A percentile compares a stretch with the other conserved stretches of the same genome.
These are phyloP conservation scores for Colletotrichum tabaci DNA, from an alignment of 2,329 filamentous ascomycete genomes.

Conservation along the genomic window DNA sequence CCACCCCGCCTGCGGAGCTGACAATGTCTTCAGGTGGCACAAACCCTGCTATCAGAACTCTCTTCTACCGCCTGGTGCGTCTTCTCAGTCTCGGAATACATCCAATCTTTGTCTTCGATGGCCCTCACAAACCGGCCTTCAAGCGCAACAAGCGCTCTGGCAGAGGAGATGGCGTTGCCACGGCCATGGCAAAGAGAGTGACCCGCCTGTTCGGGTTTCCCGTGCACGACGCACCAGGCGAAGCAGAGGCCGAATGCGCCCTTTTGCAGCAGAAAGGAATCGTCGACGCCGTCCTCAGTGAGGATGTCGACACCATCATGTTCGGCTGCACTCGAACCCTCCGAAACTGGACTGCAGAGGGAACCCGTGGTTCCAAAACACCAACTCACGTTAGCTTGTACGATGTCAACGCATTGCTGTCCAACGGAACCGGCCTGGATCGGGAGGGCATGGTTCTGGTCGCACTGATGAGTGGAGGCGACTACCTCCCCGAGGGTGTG, in stretches of 20 bases:
- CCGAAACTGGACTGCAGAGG: conserved; percentile 86
- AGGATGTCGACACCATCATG: conserved; percentile 98
- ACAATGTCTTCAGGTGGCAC: conserved; percentile 73
- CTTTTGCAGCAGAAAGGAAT: conserved; percentile 84
- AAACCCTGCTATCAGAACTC: conserved; percentile 90
- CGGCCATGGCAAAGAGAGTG: conserved; percentile 85
- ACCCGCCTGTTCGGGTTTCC: conserved; percentile 89
- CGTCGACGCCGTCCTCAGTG: conserved; percentile 93
- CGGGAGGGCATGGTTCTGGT: conserved; percentile 93
- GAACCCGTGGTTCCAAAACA: conserved; percentile 71
- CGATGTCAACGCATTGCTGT: conserved; percentile 68
- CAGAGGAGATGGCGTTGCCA: conserved; percentile 76
- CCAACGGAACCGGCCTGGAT: conserved; percentile 73
- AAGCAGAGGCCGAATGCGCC: conserved; percentile 97
- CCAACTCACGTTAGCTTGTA: conserved; percentile 93
- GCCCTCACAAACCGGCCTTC: conserved; percentile 85
- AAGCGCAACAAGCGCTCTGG: conserved; percentile 87
- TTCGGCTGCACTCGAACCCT: conserved; percentile 88
- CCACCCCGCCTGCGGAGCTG: neutral
- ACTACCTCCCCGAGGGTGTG: conserved; percentile 92
- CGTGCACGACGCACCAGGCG: conserved; percentile 89
- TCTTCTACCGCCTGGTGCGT: conserved; percentile 91
- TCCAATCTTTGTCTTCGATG: conserved; percentile 92
- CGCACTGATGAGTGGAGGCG: conserved; percentile 94
- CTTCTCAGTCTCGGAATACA: conserved; percentile 84